A percentile compares a stretch with the other conserved stretches of the same genome.
Conservation (phyloP, 495 filamentous ascomycete species). For the Rhypophila decipiens region DNA sequence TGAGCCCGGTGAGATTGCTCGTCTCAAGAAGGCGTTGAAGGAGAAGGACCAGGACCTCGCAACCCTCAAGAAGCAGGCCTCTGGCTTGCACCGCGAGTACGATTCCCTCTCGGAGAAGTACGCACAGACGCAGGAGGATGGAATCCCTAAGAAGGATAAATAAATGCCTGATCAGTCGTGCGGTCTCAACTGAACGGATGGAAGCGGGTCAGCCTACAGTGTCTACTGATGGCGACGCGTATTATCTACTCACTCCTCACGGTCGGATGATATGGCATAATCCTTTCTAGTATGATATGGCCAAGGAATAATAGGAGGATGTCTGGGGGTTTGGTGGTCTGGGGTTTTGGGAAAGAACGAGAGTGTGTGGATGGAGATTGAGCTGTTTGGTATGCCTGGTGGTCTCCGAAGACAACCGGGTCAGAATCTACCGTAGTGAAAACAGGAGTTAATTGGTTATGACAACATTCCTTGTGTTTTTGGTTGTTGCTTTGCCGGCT, state of each 20-base stretch:
- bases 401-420: too few species aligned
- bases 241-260: too few species aligned
- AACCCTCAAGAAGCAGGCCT: constrained; percentile 78
- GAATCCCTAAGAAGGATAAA: constrained; percentile 61
- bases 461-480: too few species aligned
- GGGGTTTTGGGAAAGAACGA: not conserved
- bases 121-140: constrained; percentile 44
- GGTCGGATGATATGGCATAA: too few species aligned
- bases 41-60: constrained; percentile 69
- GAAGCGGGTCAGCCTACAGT: not conserved
- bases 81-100: constrained; percentile 74
- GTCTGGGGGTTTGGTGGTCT: not conserved
- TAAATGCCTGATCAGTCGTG: constrained; percentile 35
- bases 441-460: too few species aligned
- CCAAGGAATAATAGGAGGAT: not conserved
- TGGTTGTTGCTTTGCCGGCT: too few species aligned
- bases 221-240: too few species aligned
- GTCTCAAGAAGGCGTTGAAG: constrained; percentile 62
- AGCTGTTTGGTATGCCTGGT: too few species aligned
- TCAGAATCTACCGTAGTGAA: too few species aligned
- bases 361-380: not conserved
- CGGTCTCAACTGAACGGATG: constrained; percentile 6
- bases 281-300: too few species aligned
- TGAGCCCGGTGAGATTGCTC: constrained; percentile 50
- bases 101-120: constrained; percentile 75